phyloP scores from a whole-genome alignment of 805 yeast genomes.

The Suhomyces xylopsoci region DNA sequence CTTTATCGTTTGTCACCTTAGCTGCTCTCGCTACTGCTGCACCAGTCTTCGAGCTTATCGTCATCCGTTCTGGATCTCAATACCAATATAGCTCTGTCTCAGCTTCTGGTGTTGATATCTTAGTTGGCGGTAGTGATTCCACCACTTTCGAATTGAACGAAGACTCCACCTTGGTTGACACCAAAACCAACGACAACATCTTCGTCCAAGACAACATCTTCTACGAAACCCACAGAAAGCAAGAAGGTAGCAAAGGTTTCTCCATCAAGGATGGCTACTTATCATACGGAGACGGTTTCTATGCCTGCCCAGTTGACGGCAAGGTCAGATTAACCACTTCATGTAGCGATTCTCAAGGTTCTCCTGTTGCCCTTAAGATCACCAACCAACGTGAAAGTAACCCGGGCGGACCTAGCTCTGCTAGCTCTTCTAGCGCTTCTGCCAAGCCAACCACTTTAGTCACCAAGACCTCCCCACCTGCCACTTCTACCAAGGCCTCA shows the following conservation, averaged over 20 bases:
- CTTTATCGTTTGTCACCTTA: conserved; percentile 18
- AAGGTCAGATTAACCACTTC: conserved; percentile 5
- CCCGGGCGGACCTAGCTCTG: neutral
- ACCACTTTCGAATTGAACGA: conserved; percentile 19
- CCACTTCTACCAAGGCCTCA: conserved; percentile 6
- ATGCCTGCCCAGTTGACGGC: conserved; percentile 10
- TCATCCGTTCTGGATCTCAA: conserved; percentile 24
- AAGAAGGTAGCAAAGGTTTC: conserved; percentile 7
- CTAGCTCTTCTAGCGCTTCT: neutral
- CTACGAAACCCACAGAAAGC: conserved; percentile 3
- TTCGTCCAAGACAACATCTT: conserved; percentile 8
- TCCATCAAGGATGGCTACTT: conserved; percentile 12
- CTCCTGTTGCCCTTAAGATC: conserved; percentile 9
- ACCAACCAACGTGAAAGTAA: conserved; percentile 1
- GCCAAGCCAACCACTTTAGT: conserved; percentile 4
- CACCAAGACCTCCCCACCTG: conserved; percentile 4
- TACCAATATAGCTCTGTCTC: conserved; percentile 18
- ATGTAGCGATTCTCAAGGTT: conserved; percentile 8
- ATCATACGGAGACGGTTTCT: conserved; percentile 9
- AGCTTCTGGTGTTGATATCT: conserved; percentile 6
- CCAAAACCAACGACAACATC: conserved; percentile 14
- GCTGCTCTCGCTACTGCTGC: conserved; percentile 25
- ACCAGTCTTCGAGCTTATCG: conserved; percentile 15
- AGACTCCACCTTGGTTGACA: conserved; percentile 21
- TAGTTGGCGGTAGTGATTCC: conserved; percentile 10